phyloP scores from a whole-genome alignment of 768 basidiomycete species.

The Trametes sanguinea region DNA sequence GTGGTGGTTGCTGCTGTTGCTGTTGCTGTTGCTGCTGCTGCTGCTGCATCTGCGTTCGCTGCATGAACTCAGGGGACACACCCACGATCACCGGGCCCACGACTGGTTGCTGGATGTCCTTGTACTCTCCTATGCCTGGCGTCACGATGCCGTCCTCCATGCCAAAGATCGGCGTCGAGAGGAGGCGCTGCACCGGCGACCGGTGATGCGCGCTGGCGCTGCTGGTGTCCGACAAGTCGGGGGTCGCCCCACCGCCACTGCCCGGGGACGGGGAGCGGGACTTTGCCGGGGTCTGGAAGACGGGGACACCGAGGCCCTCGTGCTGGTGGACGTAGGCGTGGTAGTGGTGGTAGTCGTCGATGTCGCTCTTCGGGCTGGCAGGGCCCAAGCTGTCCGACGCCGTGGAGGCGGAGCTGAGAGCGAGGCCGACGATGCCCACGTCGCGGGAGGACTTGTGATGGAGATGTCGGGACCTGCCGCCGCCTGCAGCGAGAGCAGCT shows the following conservation, averaged over 20 bases:
- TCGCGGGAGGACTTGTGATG: slow-evolving; percentile 50
- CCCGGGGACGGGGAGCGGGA: slow-evolving; percentile 35
- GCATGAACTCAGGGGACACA: slow-evolving; percentile 26
- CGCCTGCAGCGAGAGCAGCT: slow-evolving; percentile 43
- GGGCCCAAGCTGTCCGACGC: slow-evolving; percentile 23
- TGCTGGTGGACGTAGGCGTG: slow-evolving; percentile 1
- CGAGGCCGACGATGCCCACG: slow-evolving; percentile 57
- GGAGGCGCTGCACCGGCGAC: slow-evolving; percentile 10
- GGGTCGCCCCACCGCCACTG: slow-evolving; percentile 6
- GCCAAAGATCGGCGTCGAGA: slow-evolving; percentile 22
- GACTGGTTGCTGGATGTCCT: slow-evolving; percentile 59
- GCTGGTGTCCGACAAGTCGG: slow-evolving; percentile 26
- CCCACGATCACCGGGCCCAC: slow-evolving; percentile 62
- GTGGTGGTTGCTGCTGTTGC: not conserved
- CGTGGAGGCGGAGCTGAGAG: slow-evolving; percentile 38
- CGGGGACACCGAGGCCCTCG: slow-evolving; percentile 30
- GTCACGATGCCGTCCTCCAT: slow-evolving; percentile 42
- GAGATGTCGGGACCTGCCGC: slow-evolving; percentile 34
- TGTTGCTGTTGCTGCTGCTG: not conserved
- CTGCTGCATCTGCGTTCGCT: not conserved
- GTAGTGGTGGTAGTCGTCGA: slow-evolving; percentile 5
- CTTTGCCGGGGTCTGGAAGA: slow-evolving; percentile 40
- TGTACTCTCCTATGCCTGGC: slow-evolving; percentile 62
- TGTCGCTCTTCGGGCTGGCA: slow-evolving; percentile 19
- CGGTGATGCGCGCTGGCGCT: slow-evolving; percentile 16